Base-by-base conservation (phyloP, 805 yeast species). In the Starmerella ratchasimensis region DNA sequence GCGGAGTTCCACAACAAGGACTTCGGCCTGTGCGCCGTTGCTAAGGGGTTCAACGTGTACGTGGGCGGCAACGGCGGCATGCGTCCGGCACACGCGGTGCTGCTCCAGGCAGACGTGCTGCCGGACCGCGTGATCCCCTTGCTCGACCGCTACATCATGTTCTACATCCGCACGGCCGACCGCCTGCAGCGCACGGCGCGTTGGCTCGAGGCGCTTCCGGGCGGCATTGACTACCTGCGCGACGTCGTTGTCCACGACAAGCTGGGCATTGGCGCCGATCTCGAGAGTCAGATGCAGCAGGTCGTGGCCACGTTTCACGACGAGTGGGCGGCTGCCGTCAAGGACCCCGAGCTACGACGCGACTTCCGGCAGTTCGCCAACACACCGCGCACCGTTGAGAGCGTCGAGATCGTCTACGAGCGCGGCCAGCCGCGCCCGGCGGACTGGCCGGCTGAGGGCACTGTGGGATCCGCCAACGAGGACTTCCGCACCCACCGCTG, bases 1-100 rank as follows among this genome's bases (percentile, higher is more conserved):
- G 63, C 62, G 9, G 63, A 60, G 40, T 57, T 59, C 38, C 62
- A 59, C 41, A 55, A 57, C 11, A 59, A 59, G 39, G 64, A 59
- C 39, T 59, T 59, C 42, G 64, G 64, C 9, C 48, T 59, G 1
- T 58, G 62, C 45, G 60, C 63, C 11, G 62, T 58, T 13, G 58
- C 55, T 35, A 56, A 53, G 37, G 64, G 64, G 2, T 60, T 48
- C 43, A 58, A 56, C 38, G 59, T 60, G 16, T 60, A 42, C 38
- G 63, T 59, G 27, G 64, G 64, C 13, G 64, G 63, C 20, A 60
- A 60, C 39, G 64, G 64, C 31, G 64, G 63, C 41, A 59, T 60
- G 63, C 59, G 56, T 31, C 64, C 64, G 2, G 63, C 64, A 3
- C 63, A 59, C 46, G 63, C 61, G 0, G 56, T 50, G 38, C 48